phyloP scores from a whole-genome alignment of 108 stramenopile species.

The Phaeodactylum tricornutum region DNA sequence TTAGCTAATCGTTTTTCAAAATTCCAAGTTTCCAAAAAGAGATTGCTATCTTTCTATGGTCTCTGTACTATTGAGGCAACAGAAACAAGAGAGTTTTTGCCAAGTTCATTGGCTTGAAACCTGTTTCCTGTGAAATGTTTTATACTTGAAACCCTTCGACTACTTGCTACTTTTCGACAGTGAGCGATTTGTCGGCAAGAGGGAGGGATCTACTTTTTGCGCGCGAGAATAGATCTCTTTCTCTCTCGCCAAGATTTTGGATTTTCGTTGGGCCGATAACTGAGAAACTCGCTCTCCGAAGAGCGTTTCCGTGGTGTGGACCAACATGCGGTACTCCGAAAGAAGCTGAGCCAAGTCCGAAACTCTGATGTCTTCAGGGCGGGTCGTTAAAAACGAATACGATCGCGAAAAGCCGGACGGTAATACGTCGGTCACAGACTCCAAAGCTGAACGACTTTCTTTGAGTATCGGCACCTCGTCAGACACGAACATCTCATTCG shows the following conservation, averaged over 20 bases:
- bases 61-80: no score
- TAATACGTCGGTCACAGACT: constrained; percentile 6
- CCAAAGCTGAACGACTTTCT: not conserved
- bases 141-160: no score
- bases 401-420: constrained; percentile 44
- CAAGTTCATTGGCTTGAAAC: no score
- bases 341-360: constrained; percentile 55
- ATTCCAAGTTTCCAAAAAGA: no score
- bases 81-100: no score
- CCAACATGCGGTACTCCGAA: constrained; percentile 69
- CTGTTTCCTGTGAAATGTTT: no score
- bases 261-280: constrained; percentile 4
- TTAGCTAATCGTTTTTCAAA: no score
- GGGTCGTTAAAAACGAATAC: constrained; percentile 51
- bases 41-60: no score
- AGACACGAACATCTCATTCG: no score
- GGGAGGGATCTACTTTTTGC: constrained; percentile 1
- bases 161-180: no score
- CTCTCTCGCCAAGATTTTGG: not conserved
- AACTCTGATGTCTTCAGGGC: constrained; percentile 55
- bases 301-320: constrained; percentile 54
- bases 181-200: not conserved
- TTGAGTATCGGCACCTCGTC: no score
- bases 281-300: constrained; percentile 38
- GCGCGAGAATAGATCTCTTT: not conserved